Conservation (phyloP, 768 basidiomycete genomes). For the Pulveroboletus sp. region DNA sequence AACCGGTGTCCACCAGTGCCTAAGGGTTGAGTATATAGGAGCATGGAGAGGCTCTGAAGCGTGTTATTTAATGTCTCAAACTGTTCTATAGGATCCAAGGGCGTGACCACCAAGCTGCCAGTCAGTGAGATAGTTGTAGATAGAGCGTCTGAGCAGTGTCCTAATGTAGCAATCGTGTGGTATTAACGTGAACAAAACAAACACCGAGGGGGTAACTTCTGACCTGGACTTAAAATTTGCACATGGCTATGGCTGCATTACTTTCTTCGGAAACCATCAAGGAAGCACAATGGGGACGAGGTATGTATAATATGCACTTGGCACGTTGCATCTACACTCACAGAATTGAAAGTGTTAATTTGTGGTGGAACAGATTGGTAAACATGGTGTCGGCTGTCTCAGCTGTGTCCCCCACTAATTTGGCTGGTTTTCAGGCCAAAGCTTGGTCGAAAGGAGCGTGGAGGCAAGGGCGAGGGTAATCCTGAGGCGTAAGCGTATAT, state of each 20-base stretch:
- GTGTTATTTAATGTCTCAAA: not conserved
- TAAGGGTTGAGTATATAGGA: not conserved
- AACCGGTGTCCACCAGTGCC: too few species aligned
- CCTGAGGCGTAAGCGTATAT: slow-evolving; percentile 30
- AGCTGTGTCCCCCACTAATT: slow-evolving; percentile 5
- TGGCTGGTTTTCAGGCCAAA: slow-evolving; percentile 50
- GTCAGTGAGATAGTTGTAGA: slow-evolving; percentile 16
- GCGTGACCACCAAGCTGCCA: not conserved
- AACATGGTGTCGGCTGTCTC: not conserved
- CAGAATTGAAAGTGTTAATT: slow-evolving; percentile 56
- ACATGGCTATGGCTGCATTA: slow-evolving; percentile 29
- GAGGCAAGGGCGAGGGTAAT: slow-evolving; percentile 41
- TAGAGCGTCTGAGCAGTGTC: slow-evolving; percentile 27
- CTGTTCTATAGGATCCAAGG: slow-evolving; percentile 2
- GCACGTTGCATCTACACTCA: slow-evolving; percentile 13
- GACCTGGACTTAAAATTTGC: slow-evolving; percentile 22
- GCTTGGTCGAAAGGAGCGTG: slow-evolving; percentile 71
- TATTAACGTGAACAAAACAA: slow-evolving; percentile 13
- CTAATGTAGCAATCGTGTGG: slow-evolving; percentile 29
- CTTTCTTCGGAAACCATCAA: slow-evolving; percentile 21
- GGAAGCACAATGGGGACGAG: slow-evolving; percentile 43
- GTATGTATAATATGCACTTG: slow-evolving; percentile 19
- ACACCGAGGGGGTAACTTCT: slow-evolving; percentile 9
- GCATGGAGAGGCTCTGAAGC: not conserved
- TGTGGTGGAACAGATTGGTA: slow-evolving; percentile 89